A percentile compares a stretch with the other conserved stretches of the same genome.
Evolutionary conservation across 2,329 filamentous ascomycete genomes (phyloP).

Genomic region (Sarocladium brachiariae): DNA sequence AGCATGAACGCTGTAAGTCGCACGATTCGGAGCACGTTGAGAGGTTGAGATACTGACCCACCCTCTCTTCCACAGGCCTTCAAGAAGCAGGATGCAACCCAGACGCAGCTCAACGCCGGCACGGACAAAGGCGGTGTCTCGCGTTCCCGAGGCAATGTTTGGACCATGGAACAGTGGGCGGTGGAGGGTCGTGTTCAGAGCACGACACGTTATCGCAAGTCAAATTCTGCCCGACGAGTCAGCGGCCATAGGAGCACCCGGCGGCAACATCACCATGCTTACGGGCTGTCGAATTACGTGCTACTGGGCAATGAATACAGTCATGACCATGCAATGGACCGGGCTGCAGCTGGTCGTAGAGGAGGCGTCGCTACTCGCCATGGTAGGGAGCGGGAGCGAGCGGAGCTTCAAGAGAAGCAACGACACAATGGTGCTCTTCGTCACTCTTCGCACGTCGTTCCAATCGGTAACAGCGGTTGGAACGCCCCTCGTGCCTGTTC

Average conservation of each 20-base stretch:
- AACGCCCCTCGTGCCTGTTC: background rate
- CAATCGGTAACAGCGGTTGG: background rate
- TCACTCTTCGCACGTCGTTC: background rate
- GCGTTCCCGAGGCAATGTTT: constrained; percentile 60
- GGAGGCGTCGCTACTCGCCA: background rate
- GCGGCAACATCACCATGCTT: constrained; percentile 3
- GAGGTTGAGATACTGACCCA: background rate
- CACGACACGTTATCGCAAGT: constrained; percentile 71
- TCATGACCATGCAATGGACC: background rate
- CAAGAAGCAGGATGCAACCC: constrained; percentile 25
- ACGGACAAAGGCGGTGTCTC: constrained; percentile 30
- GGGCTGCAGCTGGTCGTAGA: constrained; percentile 3
- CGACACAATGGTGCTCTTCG: background rate
- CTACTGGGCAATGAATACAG: background rate
- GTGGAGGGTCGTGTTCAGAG: constrained; percentile 68
- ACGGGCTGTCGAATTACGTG: background rate
- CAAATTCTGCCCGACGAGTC: constrained; percentile 24
- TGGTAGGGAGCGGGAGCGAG: background rate
- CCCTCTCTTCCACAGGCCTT: constrained; percentile 26
- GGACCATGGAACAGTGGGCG: constrained; percentile 69
- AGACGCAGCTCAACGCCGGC: background rate
- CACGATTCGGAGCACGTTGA: background rate
- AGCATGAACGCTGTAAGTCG: constrained; percentile 85
- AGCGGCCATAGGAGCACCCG: background rate
- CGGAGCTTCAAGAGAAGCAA: background rate